Conservation (phyloP, 2,329 filamentous ascomycete species). For the Penicillium rolfsii region DNA sequence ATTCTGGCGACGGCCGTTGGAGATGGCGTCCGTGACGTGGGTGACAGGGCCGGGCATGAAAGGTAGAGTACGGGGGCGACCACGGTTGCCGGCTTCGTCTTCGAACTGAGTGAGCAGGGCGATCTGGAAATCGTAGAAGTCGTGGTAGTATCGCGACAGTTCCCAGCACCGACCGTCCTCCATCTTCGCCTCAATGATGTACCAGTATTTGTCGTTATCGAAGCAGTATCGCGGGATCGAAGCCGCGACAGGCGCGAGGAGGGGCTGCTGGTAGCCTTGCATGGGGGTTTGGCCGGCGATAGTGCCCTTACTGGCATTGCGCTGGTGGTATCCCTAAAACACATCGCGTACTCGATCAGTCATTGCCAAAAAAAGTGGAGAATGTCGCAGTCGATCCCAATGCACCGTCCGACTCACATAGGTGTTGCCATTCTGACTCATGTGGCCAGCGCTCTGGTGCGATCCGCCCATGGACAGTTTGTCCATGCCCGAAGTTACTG, state of each 20-base stretch:
- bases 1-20: constrained; percentile 87
- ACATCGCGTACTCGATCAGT: background rate
- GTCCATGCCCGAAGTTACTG: constrained; percentile 72
- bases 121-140: constrained; percentile 99
- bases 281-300: constrained; percentile 36
- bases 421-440: constrained; percentile 54
- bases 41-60: constrained; percentile 99
- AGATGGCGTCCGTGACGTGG: constrained; percentile 97
- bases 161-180: constrained; percentile 94
- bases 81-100: constrained; percentile 85
- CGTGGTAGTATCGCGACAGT: constrained; percentile 91
- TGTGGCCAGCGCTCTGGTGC: constrained; percentile 52
- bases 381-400: background rate
- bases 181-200: constrained; percentile 88
- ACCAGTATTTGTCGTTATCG: constrained; percentile 98
- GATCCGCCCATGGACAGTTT: constrained; percentile 73
- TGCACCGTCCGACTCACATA: constrained; percentile 49
- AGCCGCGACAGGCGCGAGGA: constrained; percentile 77
- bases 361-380: too few relatives aligned
- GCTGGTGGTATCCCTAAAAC: constrained; percentile 42
- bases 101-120: constrained; percentile 89
- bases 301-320: constrained; percentile 43
- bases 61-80: constrained; percentile 78
- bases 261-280: constrained; percentile 50
- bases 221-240: constrained; percentile 93